Evolutionary conservation across 1,139 yeast species (phyloP).

Genomic region (Zygosaccharomyces pseudobailii): DNA sequence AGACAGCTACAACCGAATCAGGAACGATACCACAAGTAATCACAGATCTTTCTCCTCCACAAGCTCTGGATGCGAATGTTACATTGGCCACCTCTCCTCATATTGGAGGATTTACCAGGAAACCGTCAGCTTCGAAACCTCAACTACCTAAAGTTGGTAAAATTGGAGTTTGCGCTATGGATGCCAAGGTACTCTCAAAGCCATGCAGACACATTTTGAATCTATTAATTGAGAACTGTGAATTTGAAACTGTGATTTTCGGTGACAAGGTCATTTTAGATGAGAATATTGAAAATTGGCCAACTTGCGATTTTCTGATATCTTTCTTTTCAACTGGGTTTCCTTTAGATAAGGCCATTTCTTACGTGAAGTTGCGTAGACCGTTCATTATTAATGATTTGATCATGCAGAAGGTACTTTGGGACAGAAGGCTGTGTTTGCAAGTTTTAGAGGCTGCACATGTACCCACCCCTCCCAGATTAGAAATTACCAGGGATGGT

Average conservation of each 20-base stretch:
- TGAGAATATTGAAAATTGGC: slow-evolving; percentile 95
- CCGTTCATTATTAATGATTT: slow-evolving; percentile 89
- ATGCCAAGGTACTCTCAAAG: slow-evolving; percentile 89
- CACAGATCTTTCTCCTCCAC: slow-evolving; percentile 5
- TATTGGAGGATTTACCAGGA: slow-evolving; percentile 31
- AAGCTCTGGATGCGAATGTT: slow-evolving; percentile 4
- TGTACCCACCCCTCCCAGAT: slow-evolving; percentile 83
- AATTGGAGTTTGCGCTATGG: slow-evolving; percentile 99
- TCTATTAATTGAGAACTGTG: slow-evolving; percentile 85
- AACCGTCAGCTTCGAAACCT: slow-evolving; percentile 36
- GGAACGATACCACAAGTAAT: slow-evolving; percentile 1
- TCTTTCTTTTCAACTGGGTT: slow-evolving; percentile 94
- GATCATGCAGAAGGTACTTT: slow-evolving; percentile 82
- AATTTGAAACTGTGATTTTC: slow-evolving; percentile 92
- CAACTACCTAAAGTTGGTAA: slow-evolving; percentile 76
- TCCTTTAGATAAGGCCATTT: slow-evolving; percentile 92
- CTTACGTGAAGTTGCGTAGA: slow-evolving; percentile 81
- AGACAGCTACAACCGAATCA: slow-evolving; percentile 5
- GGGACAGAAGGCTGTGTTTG: slow-evolving; percentile 93
- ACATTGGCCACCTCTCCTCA: slow-evolving; percentile 14
- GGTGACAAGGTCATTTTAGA: slow-evolving; percentile 97
- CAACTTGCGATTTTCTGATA: slow-evolving; percentile 92
- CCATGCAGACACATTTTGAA: slow-evolving; percentile 92
- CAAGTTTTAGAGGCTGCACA: slow-evolving; percentile 72
- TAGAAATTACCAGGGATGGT: slow-evolving; percentile 92